Base-by-base conservation (phyloP, 148 eudicot species). In the Bassia scoparia region DNA sequence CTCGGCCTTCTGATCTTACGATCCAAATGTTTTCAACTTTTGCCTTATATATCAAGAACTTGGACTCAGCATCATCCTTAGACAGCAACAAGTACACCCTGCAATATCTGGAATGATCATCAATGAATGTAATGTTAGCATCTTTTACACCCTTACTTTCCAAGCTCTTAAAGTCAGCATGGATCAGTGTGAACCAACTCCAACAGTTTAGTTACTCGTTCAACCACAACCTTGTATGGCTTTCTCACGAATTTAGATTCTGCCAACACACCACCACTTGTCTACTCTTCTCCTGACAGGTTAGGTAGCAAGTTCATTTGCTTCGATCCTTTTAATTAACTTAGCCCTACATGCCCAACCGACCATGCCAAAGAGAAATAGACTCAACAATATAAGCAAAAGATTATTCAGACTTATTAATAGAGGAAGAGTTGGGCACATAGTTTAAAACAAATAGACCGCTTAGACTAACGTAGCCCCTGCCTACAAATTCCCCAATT, bases 331-430 rank as follows among this genome's bases (percentile, higher is more conserved):
- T 65, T n/a, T 41, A 35, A 18, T 16, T 7, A 13, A 38, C 26
- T 37, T 14, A 41, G 12, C 17, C 69, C 17, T 13, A 63, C 46
- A 35, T 63, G 67, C 14, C 67, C 12, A 63, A 35, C 12, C 46
- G 18, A 34, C 27, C 31, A 35, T 63, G 67, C 46, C 46, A 63
- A 1, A 35, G 13, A 20, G 35, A 26, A 20, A 35, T 6, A 1
- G 46, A 63, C 66, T 61, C 66, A 61, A 61, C 21, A 61, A 61
- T 13, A 30, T 61, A 61, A 61, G 41, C 7, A n/a, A n/a, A n/a
- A n/a, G n/a, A n/a, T n/a, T n/a, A n/a, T n/a, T n/a, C n/a, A n/a
- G n/a, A n/a, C n/a, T n/a, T n/a, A n/a, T 11, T 15, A 61, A 61
- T 34, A 35, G 9, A 21, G 0, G 1, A 3, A n/a, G 46, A n/a